Evolutionary conservation across 768 basidiomycete species (phyloP), one percentile per base, ranked within the genome.

Genomic region (Boletus insuetus): DNA sequence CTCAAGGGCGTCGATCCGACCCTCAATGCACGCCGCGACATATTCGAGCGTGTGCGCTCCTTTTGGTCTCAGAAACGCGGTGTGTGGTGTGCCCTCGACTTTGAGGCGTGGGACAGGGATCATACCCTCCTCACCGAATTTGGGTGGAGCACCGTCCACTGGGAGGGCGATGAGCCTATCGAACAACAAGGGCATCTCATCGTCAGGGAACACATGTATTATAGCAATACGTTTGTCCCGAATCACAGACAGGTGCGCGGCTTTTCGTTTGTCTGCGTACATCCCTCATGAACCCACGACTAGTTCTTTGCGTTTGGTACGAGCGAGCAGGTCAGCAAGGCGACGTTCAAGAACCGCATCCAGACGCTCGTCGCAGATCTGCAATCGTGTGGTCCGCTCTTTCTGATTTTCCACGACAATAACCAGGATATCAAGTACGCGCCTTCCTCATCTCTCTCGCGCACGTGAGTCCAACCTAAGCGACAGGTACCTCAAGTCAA

Each of bases 41-140:
- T 75, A 14, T 93, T 93, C 65, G 89, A 92, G 65, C 80, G 79
- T 6, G 79, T 84, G 24, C 84, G 90, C 17, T 67, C 77, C 4
- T 75, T 83, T 49, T 92, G 86, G 84, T 70, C 73, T 0, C 78
- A 78, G 55, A 82, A 84, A 65, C 76, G 68, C 24, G 91, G 89
- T 40, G 79, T 81, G 5, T 93, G 89, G 87, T 81, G 81, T 64
- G 82, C 90, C 16, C 70, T 93, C 48, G 92, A 94, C 67, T 86
- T 94, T 58, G 92, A 94, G 70, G 82, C 80, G 17, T 94, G 90
- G 90, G 92, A 94, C 65, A 69, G 70, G 40, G 88, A 91, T 41
- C 87, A 91, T 63, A 80, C 73, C 1, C 58, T 85, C 20, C 75
- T 93, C 58, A 91, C 89, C 24, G 93, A 95, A 67, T 87, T 91